Evolutionary conservation across 305 asterid species (phyloP).

Genomic region (Rubia tinctorum): DNA sequence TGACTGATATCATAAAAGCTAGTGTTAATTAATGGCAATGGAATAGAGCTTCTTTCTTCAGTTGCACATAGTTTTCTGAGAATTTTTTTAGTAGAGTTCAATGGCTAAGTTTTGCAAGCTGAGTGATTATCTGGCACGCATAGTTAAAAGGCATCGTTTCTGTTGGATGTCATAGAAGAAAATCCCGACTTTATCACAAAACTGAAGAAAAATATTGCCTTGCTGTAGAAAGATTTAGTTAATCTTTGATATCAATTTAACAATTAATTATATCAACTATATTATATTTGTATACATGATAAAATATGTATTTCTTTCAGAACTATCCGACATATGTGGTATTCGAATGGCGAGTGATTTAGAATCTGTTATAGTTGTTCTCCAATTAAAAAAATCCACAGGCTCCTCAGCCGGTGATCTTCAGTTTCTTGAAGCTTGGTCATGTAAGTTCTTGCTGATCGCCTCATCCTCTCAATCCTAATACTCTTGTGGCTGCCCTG

Average conservation of each 20-base stretch:
- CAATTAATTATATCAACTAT: neutral
- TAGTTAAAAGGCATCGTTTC: conserved; percentile 73
- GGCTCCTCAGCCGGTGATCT: conserved; percentile 34
- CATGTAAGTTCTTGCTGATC: conserved; percentile 39
- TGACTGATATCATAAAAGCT: too few species aligned
- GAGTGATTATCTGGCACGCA: conserved; percentile 91
- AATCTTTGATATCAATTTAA: neutral
- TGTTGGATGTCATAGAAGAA: conserved; percentile 37
- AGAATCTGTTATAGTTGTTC: conserved; percentile 71
- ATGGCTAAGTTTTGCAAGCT: conserved; percentile 19
- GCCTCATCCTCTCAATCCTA: neutral
- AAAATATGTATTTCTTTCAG: neutral
- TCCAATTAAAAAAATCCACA: neutral
- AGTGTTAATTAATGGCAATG: too few species aligned
- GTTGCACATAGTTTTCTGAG: too few species aligned
- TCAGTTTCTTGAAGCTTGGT: conserved; percentile 66
- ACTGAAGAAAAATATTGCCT: conserved; percentile 4
- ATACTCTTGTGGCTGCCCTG: neutral
- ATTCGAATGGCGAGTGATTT: conserved; percentile 70
- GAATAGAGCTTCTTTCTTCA: too few species aligned
- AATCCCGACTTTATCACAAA: conserved; percentile 36
- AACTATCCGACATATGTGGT: conserved; percentile 25
- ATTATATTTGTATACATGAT: neutral
- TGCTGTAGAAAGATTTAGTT: conserved; percentile 24
- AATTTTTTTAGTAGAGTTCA: too few species aligned